These are phyloP conservation scores for Gloeophyllum trabeum DNA, from an alignment of 768 basidiomycete genomes.

Conservation along the genomic window DNA sequence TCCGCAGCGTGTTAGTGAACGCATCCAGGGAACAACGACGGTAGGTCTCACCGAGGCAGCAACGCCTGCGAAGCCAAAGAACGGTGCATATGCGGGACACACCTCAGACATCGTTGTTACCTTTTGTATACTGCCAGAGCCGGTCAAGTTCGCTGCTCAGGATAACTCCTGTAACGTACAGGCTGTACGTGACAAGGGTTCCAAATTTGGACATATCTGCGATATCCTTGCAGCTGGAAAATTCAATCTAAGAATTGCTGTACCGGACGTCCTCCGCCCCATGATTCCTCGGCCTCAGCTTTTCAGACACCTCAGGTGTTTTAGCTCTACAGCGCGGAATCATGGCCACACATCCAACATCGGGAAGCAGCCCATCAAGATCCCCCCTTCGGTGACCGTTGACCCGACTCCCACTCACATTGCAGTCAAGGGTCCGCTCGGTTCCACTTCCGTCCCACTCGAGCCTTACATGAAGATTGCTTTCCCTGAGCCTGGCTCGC, in stretches of 20 bases:
- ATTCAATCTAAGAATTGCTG: no score
- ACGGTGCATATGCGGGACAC: slow-evolving; percentile 92
- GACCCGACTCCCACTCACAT: slow-evolving; percentile 23
- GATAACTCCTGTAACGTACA: no score
- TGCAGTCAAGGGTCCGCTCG: slow-evolving; percentile 49
- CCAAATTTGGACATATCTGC: no score
- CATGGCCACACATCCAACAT: slow-evolving; percentile 28
- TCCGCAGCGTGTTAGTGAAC: slow-evolving; percentile 4
- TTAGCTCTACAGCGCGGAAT: slow-evolving; percentile 34
- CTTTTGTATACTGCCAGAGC: neutral
- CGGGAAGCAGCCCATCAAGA: slow-evolving; percentile 35
- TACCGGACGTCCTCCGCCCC: no score
- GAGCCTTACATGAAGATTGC: slow-evolving; percentile 32
- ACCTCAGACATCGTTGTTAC: slow-evolving; percentile 34
- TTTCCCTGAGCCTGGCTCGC: slow-evolving; percentile 18
- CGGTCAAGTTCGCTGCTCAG: no score
- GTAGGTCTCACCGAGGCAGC: slow-evolving; percentile 65
- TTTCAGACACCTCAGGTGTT: slow-evolving; percentile 20
- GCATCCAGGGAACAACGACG: neutral
- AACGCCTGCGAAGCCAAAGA: slow-evolving; percentile 97
- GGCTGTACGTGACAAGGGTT: no score
- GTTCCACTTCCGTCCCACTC: slow-evolving; percentile 34
- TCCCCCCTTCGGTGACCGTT: slow-evolving; percentile 38
- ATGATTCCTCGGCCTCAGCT: slow-evolving; percentile 11
- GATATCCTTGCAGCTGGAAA: no score